Conservation (phyloP, 2,329 filamentous ascomycete genomes). For the Hymenoscyphus infarciens region DNA sequence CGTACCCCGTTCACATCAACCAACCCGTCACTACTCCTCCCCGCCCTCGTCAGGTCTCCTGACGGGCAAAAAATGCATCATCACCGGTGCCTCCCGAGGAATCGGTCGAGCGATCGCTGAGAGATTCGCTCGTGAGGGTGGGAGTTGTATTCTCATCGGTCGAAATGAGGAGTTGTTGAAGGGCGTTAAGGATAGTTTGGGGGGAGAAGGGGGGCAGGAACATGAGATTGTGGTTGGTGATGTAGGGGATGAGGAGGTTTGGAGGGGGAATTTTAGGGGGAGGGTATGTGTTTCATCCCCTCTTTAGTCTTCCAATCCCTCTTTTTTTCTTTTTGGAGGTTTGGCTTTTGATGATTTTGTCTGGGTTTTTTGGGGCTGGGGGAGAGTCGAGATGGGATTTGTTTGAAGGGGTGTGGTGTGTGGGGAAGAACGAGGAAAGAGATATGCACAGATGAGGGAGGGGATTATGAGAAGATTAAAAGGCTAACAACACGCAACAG, state of each 20-base stretch:
- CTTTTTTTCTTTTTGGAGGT: not conserved
- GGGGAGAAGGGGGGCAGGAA: not conserved
- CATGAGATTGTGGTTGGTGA: conserved; percentile 31
- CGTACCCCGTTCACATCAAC: not conserved
- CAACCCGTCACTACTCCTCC: not conserved
- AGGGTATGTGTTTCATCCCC: conserved; percentile 22
- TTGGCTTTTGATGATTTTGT: too few species aligned
- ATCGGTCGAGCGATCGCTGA: conserved; percentile 67
- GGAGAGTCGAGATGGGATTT: too few species aligned
- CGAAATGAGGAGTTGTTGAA: conserved; percentile 59
- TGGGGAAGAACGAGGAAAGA: not conserved
- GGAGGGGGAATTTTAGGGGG: conserved; percentile 23
- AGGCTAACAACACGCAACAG: conserved; percentile 11
- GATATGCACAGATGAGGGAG: not conserved
- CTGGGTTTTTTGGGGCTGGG: too few species aligned
- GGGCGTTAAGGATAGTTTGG: conserved; percentile 48
- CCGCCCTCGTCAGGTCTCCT: not conserved
- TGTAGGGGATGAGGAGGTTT: conserved; percentile 29
- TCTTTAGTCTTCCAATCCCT: too few species aligned
- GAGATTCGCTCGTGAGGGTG: conserved; percentile 62
- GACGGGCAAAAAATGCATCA: conserved; percentile 21
- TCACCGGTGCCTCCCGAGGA: conserved; percentile 68
- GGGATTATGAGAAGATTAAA: not conserved
- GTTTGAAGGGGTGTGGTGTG: not conserved
- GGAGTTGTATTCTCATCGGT: conserved; percentile 57